phyloP scores from a whole-genome alignment of 345 rosid genomes.

The Eutrema heterophyllum region DNA sequence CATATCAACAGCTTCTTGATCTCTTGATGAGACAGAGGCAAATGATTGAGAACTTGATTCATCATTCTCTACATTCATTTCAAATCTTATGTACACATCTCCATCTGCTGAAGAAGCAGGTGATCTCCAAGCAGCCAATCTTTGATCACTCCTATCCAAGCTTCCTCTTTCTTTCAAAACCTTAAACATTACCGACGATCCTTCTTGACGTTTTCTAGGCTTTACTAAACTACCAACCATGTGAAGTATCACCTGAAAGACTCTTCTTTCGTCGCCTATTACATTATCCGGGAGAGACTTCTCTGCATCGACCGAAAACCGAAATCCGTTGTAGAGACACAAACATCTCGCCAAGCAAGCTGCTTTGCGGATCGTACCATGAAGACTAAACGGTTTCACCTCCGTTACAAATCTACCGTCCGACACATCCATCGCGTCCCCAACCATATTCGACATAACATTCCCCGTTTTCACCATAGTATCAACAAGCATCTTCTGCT shows the following conservation, averaged over 20 bases:
- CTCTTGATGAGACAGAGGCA: constrained; percentile 37
- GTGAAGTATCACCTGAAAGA: constrained; percentile 85
- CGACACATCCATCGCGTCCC: constrained; percentile 80
- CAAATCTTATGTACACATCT: constrained; percentile 62
- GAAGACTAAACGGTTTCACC: constrained; percentile 54
- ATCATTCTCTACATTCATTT: constrained; percentile 40
- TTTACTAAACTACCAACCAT: constrained; percentile 78
- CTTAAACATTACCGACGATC: constrained; percentile 43
- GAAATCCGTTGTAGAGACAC: constrained; percentile 56
- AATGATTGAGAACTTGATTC: constrained; percentile 33
- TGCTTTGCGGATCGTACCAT: constrained; percentile 61
- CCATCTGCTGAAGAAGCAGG: constrained; percentile 48
- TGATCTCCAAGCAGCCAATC: constrained; percentile 73
- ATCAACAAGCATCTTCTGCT: constrained; percentile 65
- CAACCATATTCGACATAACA: constrained; percentile 72
- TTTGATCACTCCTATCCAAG: constrained; percentile 57
- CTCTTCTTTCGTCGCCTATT: constrained; percentile 78
- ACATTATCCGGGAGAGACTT: constrained; percentile 71
- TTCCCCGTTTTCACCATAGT: constrained; percentile 75
- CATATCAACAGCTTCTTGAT: constrained; percentile 38
- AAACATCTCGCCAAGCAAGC: constrained; percentile 81
- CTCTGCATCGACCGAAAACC: constrained; percentile 62
- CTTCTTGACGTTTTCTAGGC: constrained; percentile 39
- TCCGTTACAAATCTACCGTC: constrained; percentile 65
- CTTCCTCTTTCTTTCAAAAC: constrained; percentile 58